Percentiles rank a stretch among this genome's conserved stretches.
These are phyloP conservation scores for Lecanosticta acicola DNA, from an alignment of 2,329 filamentous ascomycete genomes.

Conservation along the genomic window DNA sequence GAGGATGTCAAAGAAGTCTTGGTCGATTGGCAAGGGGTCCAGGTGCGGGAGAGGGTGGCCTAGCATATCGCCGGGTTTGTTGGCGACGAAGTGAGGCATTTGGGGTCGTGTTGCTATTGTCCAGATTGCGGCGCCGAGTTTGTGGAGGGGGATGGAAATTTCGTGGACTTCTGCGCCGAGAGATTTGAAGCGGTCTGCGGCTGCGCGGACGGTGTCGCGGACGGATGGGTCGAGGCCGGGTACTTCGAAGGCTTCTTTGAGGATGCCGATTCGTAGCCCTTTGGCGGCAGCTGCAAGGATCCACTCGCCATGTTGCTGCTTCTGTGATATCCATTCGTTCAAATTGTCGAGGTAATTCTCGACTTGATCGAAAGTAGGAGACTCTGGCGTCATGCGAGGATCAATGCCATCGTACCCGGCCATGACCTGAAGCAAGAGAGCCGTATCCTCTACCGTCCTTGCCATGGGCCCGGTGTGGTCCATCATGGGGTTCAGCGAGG, in stretches of 20 bases:
- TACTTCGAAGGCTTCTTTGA: slow-evolving; percentile 42
- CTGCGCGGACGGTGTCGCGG: slow-evolving; percentile 32
- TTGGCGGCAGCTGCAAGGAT: slow-evolving; percentile 30
- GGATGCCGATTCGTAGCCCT: slow-evolving; percentile 43
- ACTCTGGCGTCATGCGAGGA: slow-evolving; percentile 39
- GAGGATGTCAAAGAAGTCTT: slow-evolving; percentile 42
- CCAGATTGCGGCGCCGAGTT: slow-evolving; percentile 45
- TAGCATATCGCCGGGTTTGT: slow-evolving; percentile 28
- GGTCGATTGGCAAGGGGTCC: slow-evolving; percentile 30
- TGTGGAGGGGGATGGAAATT: slow-evolving; percentile 46
- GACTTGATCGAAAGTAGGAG: slow-evolving; percentile 34
- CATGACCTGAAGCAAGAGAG: slow-evolving; percentile 37
- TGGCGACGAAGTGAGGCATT: slow-evolving; percentile 29
- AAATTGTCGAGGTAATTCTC: slow-evolving; percentile 33
- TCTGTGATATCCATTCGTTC: slow-evolving; percentile 24
- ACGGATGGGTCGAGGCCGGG: slow-evolving; percentile 38
- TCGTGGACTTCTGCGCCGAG: slow-evolving; percentile 44
- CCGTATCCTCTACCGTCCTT: slow-evolving; percentile 37
- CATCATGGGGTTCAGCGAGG: slow-evolving; percentile 38
- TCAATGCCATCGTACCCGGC: slow-evolving; percentile 45
- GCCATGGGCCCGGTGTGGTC: slow-evolving; percentile 45
- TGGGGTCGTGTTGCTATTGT: slow-evolving; percentile 35
- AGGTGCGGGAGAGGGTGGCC: slow-evolving; percentile 30
- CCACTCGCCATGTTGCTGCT: slow-evolving; percentile 28
- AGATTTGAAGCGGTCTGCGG: slow-evolving; percentile 36